Evolutionary conservation across 2,329 filamentous ascomycete species (phyloP).

Genomic region (Emergomyces pasteurianus): DNA sequence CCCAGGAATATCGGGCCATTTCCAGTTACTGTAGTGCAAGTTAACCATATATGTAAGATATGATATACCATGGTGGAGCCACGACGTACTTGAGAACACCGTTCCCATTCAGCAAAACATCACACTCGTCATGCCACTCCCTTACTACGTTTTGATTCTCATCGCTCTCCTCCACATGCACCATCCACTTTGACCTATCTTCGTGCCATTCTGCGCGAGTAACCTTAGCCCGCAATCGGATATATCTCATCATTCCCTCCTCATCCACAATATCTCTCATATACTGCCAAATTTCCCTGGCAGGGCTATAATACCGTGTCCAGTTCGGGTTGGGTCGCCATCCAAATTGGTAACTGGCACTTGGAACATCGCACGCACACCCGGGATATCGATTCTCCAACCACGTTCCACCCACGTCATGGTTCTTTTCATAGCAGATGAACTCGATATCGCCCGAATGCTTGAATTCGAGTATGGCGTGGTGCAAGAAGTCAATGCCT

Average conservation of each 20-base stretch:
- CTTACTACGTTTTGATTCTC: slow-evolving; percentile 9
- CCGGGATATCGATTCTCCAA: slow-evolving; percentile 44
- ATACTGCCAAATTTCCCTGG: slow-evolving; percentile 55
- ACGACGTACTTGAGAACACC: slow-evolving; percentile 27
- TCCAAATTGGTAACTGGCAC: slow-evolving; percentile 57
- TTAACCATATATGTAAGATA: neutral
- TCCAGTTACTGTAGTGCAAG: slow-evolving; percentile 20
- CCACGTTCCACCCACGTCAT: slow-evolving; percentile 28
- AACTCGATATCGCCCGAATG: slow-evolving; percentile 11
- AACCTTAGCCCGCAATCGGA: slow-evolving; percentile 46
- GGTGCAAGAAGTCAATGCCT: slow-evolving; percentile 14
- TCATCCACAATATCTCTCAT: slow-evolving; percentile 52
- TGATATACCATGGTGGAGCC: slow-evolving; percentile 16
- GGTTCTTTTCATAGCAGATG: slow-evolving; percentile 22
- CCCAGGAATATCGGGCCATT: slow-evolving; percentile 37
- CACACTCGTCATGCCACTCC: slow-evolving; percentile 16
- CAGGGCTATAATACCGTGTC: slow-evolving; percentile 56
- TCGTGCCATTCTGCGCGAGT: slow-evolving; percentile 45
- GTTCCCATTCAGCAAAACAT: slow-evolving; percentile 28
- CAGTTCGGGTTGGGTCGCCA: slow-evolving; percentile 58
- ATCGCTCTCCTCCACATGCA: slow-evolving; percentile 13
- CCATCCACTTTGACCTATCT: slow-evolving; percentile 24
- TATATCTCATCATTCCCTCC: slow-evolving; percentile 50
- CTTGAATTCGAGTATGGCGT: slow-evolving; percentile 7
- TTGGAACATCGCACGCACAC: slow-evolving; percentile 56